Evolutionary conservation across 352 stramenopile genomes (phyloP), one percentile per base, ranked within the genome.

Genomic region (Phytopythium helicoides): DNA sequence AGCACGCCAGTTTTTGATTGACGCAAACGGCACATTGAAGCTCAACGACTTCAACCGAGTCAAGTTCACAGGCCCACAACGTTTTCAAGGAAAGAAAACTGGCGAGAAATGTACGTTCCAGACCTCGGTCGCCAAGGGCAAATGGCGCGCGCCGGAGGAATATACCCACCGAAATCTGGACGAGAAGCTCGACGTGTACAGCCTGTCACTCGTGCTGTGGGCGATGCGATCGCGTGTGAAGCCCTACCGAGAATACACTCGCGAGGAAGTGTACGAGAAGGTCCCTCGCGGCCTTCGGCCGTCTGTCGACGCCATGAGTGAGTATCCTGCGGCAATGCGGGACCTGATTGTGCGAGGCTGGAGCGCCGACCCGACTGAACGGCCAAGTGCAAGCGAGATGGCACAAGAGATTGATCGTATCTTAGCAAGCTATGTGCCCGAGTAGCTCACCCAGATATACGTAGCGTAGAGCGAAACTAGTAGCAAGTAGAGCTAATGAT

Each of bases 1-100:
- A 51, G 62, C 80, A 21, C 80, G 84, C 1, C 84, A 94, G 57
- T 92, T 94, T 41, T 56, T 94, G 34, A 66, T 92, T n/a, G 64
- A 87, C 53, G 47, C 48, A 1, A 64, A 72, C 11, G 81, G 80
- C 2, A 72, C 60, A 0, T 62, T 92, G 23, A 61, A 75, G 48
- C 50, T 94, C 23, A 94, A 94, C 45, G 84, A 94, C 54, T 88
- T 94, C 26, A 94, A 94, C 46, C 73, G 84, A 10, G 62, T 91
- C 44, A 89, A 89, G 52, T 89, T 88, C 55, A 71, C 72, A 12
- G 81, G 81, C 8, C 66, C 57, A 2, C 68, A 69, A 7, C 38
- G 74, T 1, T 54, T 74, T 6, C 44, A 80, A 14, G 66, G 80
- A 0, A 37, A 64, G 4, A 34, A 50, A 10, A 77, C 66, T 2